Evolutionary conservation across 768 basidiomycete species (phyloP), one percentile per base, ranked within the genome.

Genomic region (Leccinellum rugosiceps): DNA sequence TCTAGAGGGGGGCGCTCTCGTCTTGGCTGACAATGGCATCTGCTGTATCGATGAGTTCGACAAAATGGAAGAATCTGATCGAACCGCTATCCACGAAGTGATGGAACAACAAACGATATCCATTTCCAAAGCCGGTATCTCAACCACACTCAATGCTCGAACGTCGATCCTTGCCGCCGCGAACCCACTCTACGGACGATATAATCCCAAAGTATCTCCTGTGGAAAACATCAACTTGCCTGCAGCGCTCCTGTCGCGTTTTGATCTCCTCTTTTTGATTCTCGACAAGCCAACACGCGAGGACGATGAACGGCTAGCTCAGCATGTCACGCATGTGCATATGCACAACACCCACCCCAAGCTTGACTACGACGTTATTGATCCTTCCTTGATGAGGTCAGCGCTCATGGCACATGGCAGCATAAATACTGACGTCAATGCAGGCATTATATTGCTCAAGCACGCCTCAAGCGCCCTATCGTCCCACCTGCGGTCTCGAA

Each of bases 101-200:
- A 99, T 99, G 97, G 96, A 98, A 75, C 97, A 98, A 73, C 97
- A 99, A 76, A 99, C 97, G 0, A 98, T 99, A 56, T 98, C 96
- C 3, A 99, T 99, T 61, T 97, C 97, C 44, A 99, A 98, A 74
- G 97, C 97, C 5, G 97, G 97, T 23, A 99, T 99, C 69, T 95
- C 96, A 9, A 99, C 97, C 8, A 98, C 97, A 1, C 80, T 99
- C 48, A 98, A 98, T 67, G 97, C 97, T 25, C 87, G 97, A 52
- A 96, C 96, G 2, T 98, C 97, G 8, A 92, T 99, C 68, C 84
- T 99, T 14, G 97, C 97, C 3, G 97, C 97, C 11, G 97, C 97
- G 56, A 99, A 99, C 73, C 97, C 97, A 34, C 78, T 98, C 0
- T 98, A 97, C 65, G 97, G 97, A 26, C 90, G 97, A 30, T 99